Percentiles rank a stretch among this genome's conserved stretches.
Conservation (phyloP, 2,329 filamentous ascomycete genomes). For the Colletotrichum salicis region DNA sequence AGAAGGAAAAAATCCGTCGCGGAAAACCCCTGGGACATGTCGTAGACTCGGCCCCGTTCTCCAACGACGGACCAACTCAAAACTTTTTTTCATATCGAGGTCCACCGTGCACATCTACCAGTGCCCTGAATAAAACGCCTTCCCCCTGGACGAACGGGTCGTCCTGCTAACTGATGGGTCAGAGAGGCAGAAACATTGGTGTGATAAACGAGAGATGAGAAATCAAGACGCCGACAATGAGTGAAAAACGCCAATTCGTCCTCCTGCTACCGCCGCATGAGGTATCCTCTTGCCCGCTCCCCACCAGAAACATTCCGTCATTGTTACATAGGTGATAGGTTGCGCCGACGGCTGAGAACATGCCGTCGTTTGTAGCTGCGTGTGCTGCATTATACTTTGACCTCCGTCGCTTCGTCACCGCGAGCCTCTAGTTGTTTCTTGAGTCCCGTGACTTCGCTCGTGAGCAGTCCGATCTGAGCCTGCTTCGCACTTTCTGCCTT, state of each 20-base stretch:
- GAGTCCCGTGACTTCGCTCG: constrained; percentile 47
- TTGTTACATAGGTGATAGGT: constrained; percentile 35
- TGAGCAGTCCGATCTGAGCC: constrained; percentile 48
- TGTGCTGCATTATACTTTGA: constrained; percentile 26
- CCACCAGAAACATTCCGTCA: constrained; percentile 31
- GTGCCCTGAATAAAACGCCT: constrained; percentile 30
- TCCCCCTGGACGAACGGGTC: not conserved
- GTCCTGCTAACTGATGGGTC: constrained; percentile 21
- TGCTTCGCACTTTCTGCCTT: constrained; percentile 50
- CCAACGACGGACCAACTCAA: constrained; percentile 8
- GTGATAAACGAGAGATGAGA: constrained; percentile 30
- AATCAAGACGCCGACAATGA: constrained; percentile 35
- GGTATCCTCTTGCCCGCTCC: constrained; percentile 12
- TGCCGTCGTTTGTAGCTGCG: constrained; percentile 10
- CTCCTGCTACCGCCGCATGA: constrained; percentile 16
- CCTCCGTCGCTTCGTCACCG: constrained; percentile 24
- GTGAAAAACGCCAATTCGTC: constrained; percentile 36
- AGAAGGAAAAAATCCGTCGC: constrained; percentile 15
- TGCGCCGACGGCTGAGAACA: constrained; percentile 23
- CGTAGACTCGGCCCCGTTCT: not conserved
- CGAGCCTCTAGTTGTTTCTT: constrained; percentile 44
- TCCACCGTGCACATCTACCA: constrained; percentile 25
- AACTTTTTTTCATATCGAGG: constrained; percentile 31
- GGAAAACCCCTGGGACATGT: not conserved
- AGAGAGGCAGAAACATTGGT: constrained; percentile 11